phyloP scores from a whole-genome alignment of 192 early-diverging fungal genomes.

The Fimicolochytrium jonesii region DNA sequence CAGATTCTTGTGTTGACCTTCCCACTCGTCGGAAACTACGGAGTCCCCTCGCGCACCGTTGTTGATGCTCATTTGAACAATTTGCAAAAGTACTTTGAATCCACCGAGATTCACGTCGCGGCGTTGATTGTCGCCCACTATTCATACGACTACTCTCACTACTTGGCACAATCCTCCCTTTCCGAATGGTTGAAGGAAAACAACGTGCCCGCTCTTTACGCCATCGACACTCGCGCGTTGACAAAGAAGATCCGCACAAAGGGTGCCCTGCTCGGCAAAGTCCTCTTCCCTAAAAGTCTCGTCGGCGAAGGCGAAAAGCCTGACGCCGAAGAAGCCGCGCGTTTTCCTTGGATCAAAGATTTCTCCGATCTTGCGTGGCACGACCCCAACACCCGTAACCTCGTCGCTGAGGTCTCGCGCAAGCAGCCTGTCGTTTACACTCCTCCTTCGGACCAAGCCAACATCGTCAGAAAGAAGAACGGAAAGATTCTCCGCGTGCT shows the following conservation, averaged over 20 bases:
- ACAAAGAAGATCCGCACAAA: slow-evolving; percentile 94
- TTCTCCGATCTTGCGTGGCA: slow-evolving; percentile 84
- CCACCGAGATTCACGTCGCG: slow-evolving; percentile 87
- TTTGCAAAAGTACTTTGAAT: slow-evolving; percentile 94
- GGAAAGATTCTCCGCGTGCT: slow-evolving; percentile 80
- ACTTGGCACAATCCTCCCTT: slow-evolving; percentile 81
- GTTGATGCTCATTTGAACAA: slow-evolving; percentile 81
- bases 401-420: slow-evolving; percentile 94
- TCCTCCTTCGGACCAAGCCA: slow-evolving; percentile 15
- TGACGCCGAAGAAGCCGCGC: slow-evolving; percentile 28
- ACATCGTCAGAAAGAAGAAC: slow-evolving; percentile 41
- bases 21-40: slow-evolving; percentile 97
- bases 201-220: slow-evolving; percentile 88
- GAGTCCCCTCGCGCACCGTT: slow-evolving; percentile 84
- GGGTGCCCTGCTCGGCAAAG: slow-evolving; percentile 87
- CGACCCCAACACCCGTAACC: slow-evolving; percentile 89
- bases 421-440: slow-evolving; percentile 72
- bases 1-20: slow-evolving; percentile 98
- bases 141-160: slow-evolving; percentile 89
- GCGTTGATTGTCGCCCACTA: slow-evolving; percentile 90
- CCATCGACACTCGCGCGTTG: slow-evolving; percentile 92
- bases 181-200: slow-evolving; percentile 88
- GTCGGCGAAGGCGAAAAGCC: slow-evolving; percentile 38
- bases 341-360: slow-evolving; percentile 50
- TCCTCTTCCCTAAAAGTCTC: slow-evolving; percentile 73